phyloP scores from a whole-genome alignment of 139 green algal species.

The Coccomyxa sp. region DNA sequence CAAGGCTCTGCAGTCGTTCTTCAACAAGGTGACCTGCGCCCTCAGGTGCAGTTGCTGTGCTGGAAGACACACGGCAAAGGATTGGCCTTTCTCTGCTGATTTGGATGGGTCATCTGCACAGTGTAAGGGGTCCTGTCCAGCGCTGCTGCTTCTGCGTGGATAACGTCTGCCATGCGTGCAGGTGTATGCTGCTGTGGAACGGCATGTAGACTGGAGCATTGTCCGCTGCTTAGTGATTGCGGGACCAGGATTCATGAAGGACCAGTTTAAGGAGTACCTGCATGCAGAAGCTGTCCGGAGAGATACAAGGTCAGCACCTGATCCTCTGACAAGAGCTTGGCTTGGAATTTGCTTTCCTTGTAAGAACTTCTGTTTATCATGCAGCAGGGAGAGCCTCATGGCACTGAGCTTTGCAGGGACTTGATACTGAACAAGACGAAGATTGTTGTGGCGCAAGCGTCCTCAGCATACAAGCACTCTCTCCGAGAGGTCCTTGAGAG shows the following conservation, averaged over 20 bases:
- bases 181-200: constrained; percentile 59
- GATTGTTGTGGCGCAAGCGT: constrained; percentile 67
- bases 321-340: background rate
- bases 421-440: constrained; percentile 66
- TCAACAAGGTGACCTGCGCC: constrained; percentile 40
- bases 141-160: too few relatives aligned
- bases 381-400: background rate
- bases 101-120: too few relatives aligned
- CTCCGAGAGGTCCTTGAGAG: constrained; percentile 74
- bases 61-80: too few relatives aligned
- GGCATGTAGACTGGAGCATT: constrained; percentile 83
- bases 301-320: constrained; percentile 45
- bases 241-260: constrained; percentile 93
- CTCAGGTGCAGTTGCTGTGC: background rate
- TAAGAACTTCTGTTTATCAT: background rate
- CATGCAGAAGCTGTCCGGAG: constrained; percentile 53
- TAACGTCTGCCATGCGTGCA: constrained; percentile 19
- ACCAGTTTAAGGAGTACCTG: constrained; percentile 79
- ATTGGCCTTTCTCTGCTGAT: too few relatives aligned
- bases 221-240: constrained; percentile 94
- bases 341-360: background rate
- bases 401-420: constrained; percentile 31
- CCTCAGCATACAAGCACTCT: constrained; percentile 86
- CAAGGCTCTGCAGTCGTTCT: constrained; percentile 78
- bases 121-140: too few relatives aligned